Evolutionary conservation across 1,139 yeast genomes (phyloP), one percentile per base, ranked within the genome.

Genomic region (Scheffersomyces quercinus): DNA sequence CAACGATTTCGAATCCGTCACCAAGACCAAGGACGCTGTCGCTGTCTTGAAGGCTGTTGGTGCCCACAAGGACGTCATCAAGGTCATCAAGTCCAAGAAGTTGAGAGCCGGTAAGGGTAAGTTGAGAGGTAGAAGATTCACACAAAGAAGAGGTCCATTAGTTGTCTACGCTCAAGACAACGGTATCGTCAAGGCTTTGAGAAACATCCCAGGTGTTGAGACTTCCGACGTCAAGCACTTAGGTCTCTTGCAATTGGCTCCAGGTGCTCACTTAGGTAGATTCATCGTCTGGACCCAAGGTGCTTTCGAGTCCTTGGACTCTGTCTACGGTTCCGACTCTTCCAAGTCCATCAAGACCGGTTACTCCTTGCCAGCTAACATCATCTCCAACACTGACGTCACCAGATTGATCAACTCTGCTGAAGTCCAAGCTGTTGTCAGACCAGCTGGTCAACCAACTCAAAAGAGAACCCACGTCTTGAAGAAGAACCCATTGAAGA

Each of bases 261-360:
- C 99, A 77, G 99, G 99, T 87, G 96, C 98, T 71, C 99, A 93
- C 85, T 83, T 93, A 69, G 99, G 99, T 81, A 91, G 99, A 85
- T 93, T 93, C 72, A 87, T 95, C 71, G 88, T 93, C 89, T 93
- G 99, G 99, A 91, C 99, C 70, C 96, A 90, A 82, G 81, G 90
- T 73, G 99, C 99, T 70, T 89, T 93, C 76, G 88, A 91, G 73
- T 85, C 93, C 68, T 85, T 93, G 72, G 99, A 93, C 82, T 81
- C 93, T 60, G 88, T 95, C 81, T 93, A 95, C 95, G 96, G 96
- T 73, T 83, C 97, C 59, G 95, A 86, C 70, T 73, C 91, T 65
- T 83, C 86, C 70, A 81, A 86, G 65, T 84, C 95, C 48, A 69
- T 88, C 75, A 91, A 90, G 84, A 73, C 91, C 63, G 88, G 88